A percentile compares a stretch with the other conserved stretches of the same genome.
Evolutionary conservation across 2,329 filamentous ascomycete species (phyloP).

Genomic region (Neofusicoccum umdonicola): DNA sequence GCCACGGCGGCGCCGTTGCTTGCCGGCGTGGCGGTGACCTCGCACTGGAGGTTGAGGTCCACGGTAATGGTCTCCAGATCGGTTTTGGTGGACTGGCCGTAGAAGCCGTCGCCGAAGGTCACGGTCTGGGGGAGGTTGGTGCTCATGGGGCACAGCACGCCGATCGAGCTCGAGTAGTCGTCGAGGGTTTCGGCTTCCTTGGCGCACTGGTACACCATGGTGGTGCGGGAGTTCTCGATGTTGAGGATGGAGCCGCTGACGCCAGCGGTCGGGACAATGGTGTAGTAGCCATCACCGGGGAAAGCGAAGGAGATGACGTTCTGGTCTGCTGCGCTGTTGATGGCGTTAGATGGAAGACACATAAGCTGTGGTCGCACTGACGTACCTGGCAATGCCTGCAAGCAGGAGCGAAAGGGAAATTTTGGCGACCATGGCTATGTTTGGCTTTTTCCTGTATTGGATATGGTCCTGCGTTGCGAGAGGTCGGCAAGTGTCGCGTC

Average conservation of each 20-base stretch:
- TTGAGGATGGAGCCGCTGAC: background rate
- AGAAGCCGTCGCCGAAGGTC: background rate
- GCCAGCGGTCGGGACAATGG: background rate
- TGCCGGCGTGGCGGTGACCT: background rate
- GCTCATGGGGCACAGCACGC: background rate
- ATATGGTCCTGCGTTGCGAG: too few relatives aligned
- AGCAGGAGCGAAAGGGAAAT: background rate
- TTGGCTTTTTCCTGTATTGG: background rate
- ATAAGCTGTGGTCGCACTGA: background rate
- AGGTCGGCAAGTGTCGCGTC: too few relatives aligned
- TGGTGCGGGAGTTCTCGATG: background rate
- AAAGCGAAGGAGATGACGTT: slow-evolving; percentile 3
- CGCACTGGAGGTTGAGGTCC: background rate
- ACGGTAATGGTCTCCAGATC: background rate
- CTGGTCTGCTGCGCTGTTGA: background rate
- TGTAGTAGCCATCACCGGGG: background rate
- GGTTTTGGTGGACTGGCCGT: background rate
- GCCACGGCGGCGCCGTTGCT: background rate
- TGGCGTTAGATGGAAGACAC: background rate
- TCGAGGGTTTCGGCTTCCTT: background rate
- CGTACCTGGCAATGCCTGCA: background rate
- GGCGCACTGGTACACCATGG: background rate
- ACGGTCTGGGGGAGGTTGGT: background rate
- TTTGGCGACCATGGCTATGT: background rate
- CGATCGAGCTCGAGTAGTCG: background rate